Conservation (phyloP, 2,329 filamentous ascomycete species). For the Clonostachys chloroleuca region DNA sequence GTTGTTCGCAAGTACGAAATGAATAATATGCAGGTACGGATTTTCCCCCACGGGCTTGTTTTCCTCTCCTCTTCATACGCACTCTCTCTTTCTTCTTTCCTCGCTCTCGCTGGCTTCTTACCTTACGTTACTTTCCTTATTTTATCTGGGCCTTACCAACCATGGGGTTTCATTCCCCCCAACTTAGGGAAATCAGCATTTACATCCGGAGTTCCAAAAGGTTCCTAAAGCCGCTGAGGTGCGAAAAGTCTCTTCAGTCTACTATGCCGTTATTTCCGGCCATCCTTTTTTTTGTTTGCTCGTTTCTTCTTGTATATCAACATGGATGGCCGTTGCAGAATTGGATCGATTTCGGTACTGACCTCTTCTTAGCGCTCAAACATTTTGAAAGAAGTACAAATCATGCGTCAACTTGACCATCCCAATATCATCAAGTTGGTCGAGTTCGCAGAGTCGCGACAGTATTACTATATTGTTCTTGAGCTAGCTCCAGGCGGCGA, state of each 20-base stretch:
- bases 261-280: conserved; percentile 6
- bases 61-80: conserved; percentile 8
- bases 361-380: conserved; percentile 73
- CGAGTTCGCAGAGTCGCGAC: conserved; percentile 86
- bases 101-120: conserved; percentile 4
- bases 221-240: conserved; percentile 96
- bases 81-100: conserved; percentile 10
- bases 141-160: conserved; percentile 43
- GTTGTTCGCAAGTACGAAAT: conserved; percentile 99
- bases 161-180: conserved; percentile 27
- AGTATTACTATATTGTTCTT: conserved; percentile 97
- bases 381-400: conserved; percentile 97
- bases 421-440: conserved; percentile 93
- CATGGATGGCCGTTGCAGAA: no score
- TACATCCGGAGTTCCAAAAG: conserved; percentile 96
- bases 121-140: neutral
- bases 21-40: conserved; percentile 95
- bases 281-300: conserved; percentile 18
- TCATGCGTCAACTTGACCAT: conserved; percentile 95
- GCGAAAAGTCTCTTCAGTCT: conserved; percentile 45
- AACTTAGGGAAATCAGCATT: conserved; percentile 78
- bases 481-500: conserved; percentile 94
- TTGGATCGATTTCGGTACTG: conserved; percentile 11
- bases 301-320: conserved; percentile 9
- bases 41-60: conserved; percentile 2